Conservation (phyloP, 2,329 filamentous ascomycete genomes). For the Cadophora sp. region DNA sequence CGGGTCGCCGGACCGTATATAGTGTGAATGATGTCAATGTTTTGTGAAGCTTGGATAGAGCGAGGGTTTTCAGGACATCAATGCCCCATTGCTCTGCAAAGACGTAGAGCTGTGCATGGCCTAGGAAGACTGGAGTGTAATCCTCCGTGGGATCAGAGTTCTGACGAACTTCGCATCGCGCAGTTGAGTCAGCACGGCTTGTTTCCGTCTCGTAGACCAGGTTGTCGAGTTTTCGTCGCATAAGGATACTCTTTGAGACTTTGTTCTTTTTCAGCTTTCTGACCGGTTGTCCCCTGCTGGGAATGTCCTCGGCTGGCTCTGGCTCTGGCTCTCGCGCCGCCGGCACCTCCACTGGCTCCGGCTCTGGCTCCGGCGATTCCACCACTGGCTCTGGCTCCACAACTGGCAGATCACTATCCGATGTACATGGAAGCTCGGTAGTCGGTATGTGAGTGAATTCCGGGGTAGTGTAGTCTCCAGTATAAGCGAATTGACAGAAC, state of each 20-base stretch:
- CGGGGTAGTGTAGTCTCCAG: slow-evolving; percentile 33
- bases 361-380: background rate
- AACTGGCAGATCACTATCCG: no score
- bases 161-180: slow-evolving; percentile 29
- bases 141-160: slow-evolving; percentile 30
- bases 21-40: slow-evolving; percentile 27
- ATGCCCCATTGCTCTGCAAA: slow-evolving; percentile 35
- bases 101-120: slow-evolving; percentile 33
- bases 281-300: background rate
- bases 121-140: slow-evolving; percentile 32
- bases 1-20: slow-evolving; percentile 18
- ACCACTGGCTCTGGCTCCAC: background rate
- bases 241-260: slow-evolving; percentile 23
- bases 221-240: slow-evolving; percentile 25
- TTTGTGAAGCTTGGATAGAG: slow-evolving; percentile 32
- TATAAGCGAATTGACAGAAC: slow-evolving; percentile 35
- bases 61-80: slow-evolving; percentile 27
- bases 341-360: background rate
- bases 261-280: slow-evolving; percentile 24
- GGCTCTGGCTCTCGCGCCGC: slow-evolving; percentile 4
- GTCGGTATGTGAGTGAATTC: slow-evolving; percentile 28
- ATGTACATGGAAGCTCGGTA: slow-evolving; percentile 25
- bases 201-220: slow-evolving; percentile 22
- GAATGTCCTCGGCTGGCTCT: background rate
- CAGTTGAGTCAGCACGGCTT: slow-evolving; percentile 18